Conservation (phyloP, 2,329 filamentous ascomycete genomes). For the Penicillium olsonii region DNA sequence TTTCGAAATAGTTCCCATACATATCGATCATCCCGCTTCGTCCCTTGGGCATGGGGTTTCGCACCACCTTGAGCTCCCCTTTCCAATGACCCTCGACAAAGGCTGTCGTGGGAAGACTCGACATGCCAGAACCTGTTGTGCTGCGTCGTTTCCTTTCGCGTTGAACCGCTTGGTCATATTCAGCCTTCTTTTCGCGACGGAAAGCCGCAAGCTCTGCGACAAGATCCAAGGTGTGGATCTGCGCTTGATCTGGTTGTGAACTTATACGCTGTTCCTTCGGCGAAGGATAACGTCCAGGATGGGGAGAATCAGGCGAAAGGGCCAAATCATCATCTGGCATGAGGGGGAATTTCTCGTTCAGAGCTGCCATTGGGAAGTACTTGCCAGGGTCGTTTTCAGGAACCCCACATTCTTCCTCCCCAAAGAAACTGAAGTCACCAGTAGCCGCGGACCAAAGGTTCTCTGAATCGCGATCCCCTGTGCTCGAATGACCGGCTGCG, state of each 20-base stretch:
- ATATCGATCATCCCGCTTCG: conserved; percentile 51
- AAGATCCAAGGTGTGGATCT: conserved; percentile 48
- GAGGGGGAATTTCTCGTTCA: conserved; percentile 49
- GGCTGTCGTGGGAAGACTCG: conserved; percentile 30
- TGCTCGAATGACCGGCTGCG: conserved; percentile 55
- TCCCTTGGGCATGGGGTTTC: conserved; percentile 42
- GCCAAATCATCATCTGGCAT: conserved; percentile 35
- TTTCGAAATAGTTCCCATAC: conserved; percentile 57
- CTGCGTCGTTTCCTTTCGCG: conserved; percentile 28
- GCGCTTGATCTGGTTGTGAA: conserved; percentile 5
- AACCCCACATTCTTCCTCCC: conserved; percentile 57
- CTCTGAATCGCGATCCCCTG: conserved; percentile 61
- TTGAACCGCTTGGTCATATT: conserved; percentile 44
- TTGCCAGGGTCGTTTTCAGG: conserved; percentile 48
- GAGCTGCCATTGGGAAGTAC: conserved; percentile 45
- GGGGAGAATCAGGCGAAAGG: conserved; percentile 17
- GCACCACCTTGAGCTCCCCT: conserved; percentile 60
- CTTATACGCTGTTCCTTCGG: conserved; percentile 3
- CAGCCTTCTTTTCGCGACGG: conserved; percentile 53
- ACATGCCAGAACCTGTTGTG: conserved; percentile 25
- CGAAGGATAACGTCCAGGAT: conserved; percentile 11
- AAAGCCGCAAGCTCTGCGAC: conserved; percentile 57
- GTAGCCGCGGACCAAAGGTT: conserved; percentile 60
- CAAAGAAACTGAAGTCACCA: conserved; percentile 64
- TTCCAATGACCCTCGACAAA: conserved; percentile 61